Conservation (phyloP, 1,284 basidiomycete species). For the Ustanciosporium gigantosporum region DNA sequence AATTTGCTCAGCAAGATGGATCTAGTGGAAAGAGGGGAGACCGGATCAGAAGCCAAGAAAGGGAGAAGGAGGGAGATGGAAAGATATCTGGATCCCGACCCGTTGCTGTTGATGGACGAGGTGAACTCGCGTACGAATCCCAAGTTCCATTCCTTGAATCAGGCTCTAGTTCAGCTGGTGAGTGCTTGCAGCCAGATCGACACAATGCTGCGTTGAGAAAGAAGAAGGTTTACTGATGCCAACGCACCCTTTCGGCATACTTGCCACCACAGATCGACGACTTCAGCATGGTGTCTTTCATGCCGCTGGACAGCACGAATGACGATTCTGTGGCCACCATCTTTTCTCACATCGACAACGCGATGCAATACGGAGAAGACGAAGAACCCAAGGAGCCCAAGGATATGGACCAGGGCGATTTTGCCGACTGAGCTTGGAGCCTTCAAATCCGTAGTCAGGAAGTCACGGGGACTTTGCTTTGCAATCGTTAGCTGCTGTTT, state of each 20-base stretch:
- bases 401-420: slow-evolving; percentile 57
- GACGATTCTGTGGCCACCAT: slow-evolving; percentile 88
- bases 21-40: slow-evolving; percentile 73
- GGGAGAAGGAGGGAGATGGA: slow-evolving; percentile 64
- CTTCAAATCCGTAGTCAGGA: no score
- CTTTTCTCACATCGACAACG: slow-evolving; percentile 93
- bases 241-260: no score
- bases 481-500: no score
- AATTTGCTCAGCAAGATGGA: slow-evolving; percentile 99
- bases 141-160: slow-evolving; percentile 88
- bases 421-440: no score
- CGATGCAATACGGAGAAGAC: slow-evolving; percentile 75
- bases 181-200: slow-evolving; percentile 6
- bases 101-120: slow-evolving; percentile 77
- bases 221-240: no score
- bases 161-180: slow-evolving; percentile 90
- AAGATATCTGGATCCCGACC: slow-evolving; percentile 92
- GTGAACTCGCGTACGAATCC: slow-evolving; percentile 74
- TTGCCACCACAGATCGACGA: slow-evolving; percentile 79
- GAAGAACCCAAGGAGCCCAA: slow-evolving; percentile 60
- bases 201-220: neutral
- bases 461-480: no score
- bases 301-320: slow-evolving; percentile 87
- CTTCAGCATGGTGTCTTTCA: slow-evolving; percentile 94
- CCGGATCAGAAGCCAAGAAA: slow-evolving; percentile 63